A percentile compares a stretch with the other conserved stretches of the same genome.
phyloP scores from a whole-genome alignment of 345 rosid genomes.

The Punica granatum region DNA sequence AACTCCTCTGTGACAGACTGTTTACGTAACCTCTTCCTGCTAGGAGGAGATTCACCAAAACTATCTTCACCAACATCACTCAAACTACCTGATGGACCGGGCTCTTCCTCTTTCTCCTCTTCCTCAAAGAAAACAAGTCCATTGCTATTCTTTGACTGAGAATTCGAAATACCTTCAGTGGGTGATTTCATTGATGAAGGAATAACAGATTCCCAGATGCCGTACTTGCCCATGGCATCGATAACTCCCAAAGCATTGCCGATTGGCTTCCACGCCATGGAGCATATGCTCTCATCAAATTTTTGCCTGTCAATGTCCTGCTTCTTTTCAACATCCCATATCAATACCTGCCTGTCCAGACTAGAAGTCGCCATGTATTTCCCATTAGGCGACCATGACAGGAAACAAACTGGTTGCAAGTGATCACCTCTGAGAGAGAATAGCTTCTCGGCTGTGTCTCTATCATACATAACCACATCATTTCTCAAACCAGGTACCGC shows the following conservation, averaged over 20 bases:
- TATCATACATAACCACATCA: conserved; percentile 86
- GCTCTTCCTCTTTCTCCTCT: conserved; percentile 57
- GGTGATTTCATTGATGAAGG: conserved; percentile 92
- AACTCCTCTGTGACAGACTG: conserved; percentile 35
- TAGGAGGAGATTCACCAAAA: conserved; percentile 52
- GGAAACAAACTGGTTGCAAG: conserved; percentile 51
- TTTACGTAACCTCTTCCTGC: conserved; percentile 63
- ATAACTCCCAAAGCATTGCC: conserved; percentile 83
- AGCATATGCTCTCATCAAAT: conserved; percentile 65
- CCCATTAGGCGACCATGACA: conserved; percentile 93
- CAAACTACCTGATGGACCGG: conserved; percentile 47
- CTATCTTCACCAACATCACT: conserved; percentile 60
- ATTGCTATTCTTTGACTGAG: conserved; percentile 50
- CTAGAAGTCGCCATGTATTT: conserved; percentile 89
- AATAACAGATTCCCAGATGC: conserved; percentile 84
- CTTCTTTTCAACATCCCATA: conserved; percentile 81
- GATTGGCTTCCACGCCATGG: conserved; percentile 89
- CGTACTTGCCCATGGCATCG: conserved; percentile 71
- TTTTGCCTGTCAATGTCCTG: conserved; percentile 86
- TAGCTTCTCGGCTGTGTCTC: conserved; percentile 85
- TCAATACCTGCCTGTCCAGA: conserved; percentile 74
- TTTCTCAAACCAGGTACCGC: conserved; percentile 86
- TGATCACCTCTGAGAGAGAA: conserved; percentile 83
- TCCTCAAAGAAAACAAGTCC: conserved; percentile 65
- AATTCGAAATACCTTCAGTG: conserved; percentile 59